phyloP scores from a whole-genome alignment of 2,329 filamentous ascomycete genomes.

The Aureobasidium subglaciale region DNA sequence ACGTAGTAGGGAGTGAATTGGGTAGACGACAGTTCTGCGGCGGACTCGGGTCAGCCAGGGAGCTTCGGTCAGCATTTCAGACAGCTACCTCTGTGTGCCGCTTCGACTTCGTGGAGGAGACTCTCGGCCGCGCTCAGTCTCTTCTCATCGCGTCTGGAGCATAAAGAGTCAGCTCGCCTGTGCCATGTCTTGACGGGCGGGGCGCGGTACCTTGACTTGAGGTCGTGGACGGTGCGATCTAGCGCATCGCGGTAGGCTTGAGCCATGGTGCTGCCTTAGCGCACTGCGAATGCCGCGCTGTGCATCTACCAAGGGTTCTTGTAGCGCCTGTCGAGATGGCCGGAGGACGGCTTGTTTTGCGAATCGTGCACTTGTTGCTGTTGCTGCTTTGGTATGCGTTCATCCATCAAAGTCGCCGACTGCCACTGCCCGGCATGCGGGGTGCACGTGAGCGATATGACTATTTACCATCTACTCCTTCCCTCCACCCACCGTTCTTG shows the following conservation, averaged over 20 bases:
- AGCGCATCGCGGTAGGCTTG: conserved; percentile 15
- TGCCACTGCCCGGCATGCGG: not conserved
- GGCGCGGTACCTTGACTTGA: conserved; percentile 11
- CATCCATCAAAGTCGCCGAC: not conserved
- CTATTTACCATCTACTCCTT: not conserved
- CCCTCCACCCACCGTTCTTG: too few species aligned
- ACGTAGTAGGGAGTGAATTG: conserved; percentile 12
- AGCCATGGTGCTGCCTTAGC: conserved; percentile 8
- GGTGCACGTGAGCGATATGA: not conserved
- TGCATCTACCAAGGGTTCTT: not conserved
- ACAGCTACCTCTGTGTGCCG: conserved; percentile 14
- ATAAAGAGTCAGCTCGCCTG: not conserved
- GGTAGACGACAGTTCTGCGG: conserved; percentile 10
- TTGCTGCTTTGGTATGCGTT: not conserved
- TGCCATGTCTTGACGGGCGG: not conserved
- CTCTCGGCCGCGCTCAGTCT: conserved; percentile 10
- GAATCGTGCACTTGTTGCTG: conserved; percentile 1
- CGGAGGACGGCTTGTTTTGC: not conserved
- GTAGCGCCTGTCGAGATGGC: not conserved
- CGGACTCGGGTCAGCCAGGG: not conserved
- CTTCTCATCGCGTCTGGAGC: conserved; percentile 4
- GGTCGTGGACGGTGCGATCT: conserved; percentile 2
- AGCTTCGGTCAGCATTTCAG: not conserved
- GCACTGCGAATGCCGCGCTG: conserved; percentile 9
- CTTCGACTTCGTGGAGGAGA: conserved; percentile 12